Conservation (phyloP, 2,329 filamentous ascomycete species). For the Cladophialophora exuberans region DNA sequence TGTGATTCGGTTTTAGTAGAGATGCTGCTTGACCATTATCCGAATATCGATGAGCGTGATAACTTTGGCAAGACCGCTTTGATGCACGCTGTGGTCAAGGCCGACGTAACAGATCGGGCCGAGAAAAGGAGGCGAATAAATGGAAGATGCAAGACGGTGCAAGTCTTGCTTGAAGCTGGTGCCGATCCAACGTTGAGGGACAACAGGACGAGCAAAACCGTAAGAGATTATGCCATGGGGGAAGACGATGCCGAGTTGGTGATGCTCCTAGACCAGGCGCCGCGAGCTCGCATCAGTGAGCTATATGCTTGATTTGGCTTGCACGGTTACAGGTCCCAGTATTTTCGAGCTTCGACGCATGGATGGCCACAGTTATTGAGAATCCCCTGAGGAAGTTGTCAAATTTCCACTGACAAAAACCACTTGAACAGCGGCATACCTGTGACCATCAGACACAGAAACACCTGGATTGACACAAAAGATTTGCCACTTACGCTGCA, state of each 20-base stretch:
- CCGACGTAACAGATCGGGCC: slow-evolving; percentile 13
- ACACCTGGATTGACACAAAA: too few relatives aligned
- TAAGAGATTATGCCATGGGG: slow-evolving; percentile 16
- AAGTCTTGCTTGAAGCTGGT: slow-evolving; percentile 20
- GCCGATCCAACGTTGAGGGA: slow-evolving; percentile 22
- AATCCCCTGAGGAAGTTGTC: too few relatives aligned
- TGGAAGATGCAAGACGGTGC: slow-evolving; percentile 17
- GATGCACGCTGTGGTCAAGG: slow-evolving; percentile 30
- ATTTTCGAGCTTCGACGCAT: too few relatives aligned
- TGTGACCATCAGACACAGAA: too few relatives aligned
- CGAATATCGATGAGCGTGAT: slow-evolving; percentile 26
- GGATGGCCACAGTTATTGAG: too few relatives aligned
- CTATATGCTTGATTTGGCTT: slow-evolving; percentile 16
- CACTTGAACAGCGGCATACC: too few relatives aligned
- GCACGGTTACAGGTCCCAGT: too few relatives aligned
- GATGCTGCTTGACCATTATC: slow-evolving; percentile 19
- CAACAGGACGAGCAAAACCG: slow-evolving; percentile 5
- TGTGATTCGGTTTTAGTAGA: slow-evolving; percentile 27
- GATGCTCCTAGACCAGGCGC: slow-evolving; percentile 10
- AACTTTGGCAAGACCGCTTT: slow-evolving; percentile 29
- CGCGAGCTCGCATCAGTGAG: slow-evolving; percentile 18
- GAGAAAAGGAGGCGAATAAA: slow-evolving; percentile 7
- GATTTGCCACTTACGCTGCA: too few relatives aligned
- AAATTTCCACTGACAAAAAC: too few relatives aligned
- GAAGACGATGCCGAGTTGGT: slow-evolving; percentile 19